These are phyloP conservation scores for Poa annua DNA, from an alignment of 176 grass and related monocot genomes.

Conservation along the genomic window DNA sequence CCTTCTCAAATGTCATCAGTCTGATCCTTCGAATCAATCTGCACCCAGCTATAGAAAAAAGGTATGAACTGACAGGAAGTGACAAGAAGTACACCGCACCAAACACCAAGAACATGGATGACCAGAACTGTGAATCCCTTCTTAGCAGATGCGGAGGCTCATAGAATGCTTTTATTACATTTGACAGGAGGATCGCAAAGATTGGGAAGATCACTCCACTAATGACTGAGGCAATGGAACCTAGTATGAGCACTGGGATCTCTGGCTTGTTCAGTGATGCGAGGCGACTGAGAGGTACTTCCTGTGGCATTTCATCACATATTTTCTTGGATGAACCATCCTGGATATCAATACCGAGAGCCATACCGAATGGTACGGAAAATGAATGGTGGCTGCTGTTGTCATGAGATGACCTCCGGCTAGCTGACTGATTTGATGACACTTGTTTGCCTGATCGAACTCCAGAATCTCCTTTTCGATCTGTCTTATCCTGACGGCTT, in stretches of 20 bases:
- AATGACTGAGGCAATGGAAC: constrained; percentile 64
- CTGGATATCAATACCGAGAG: constrained; percentile 52
- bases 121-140: constrained; percentile 77
- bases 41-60: constrained; percentile 74
- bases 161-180: constrained; percentile 74
- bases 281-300: constrained; percentile 61
- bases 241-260: constrained; percentile 68
- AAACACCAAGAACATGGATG: constrained; percentile 79
- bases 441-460: constrained; percentile 47
- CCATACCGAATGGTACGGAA: constrained; percentile 37
- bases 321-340: constrained; percentile 36
- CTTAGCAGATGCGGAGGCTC: constrained; percentile 53
- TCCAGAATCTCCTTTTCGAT: constrained; percentile 44
- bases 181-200: constrained; percentile 68
- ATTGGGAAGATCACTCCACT: constrained; percentile 79
- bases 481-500: constrained; percentile 48
- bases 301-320: constrained; percentile 41
- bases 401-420: constrained; percentile 48
- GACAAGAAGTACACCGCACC: constrained; percentile 63
- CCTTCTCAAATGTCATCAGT: constrained; percentile 70
- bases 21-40: constrained; percentile 79
- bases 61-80: constrained; percentile 62
- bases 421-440: constrained; percentile 40
- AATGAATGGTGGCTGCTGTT: constrained; percentile 58
- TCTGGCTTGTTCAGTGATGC: constrained; percentile 77